Evolutionary conservation across 768 basidiomycete genomes (phyloP).

Genomic region (Royoungia palumana): DNA sequence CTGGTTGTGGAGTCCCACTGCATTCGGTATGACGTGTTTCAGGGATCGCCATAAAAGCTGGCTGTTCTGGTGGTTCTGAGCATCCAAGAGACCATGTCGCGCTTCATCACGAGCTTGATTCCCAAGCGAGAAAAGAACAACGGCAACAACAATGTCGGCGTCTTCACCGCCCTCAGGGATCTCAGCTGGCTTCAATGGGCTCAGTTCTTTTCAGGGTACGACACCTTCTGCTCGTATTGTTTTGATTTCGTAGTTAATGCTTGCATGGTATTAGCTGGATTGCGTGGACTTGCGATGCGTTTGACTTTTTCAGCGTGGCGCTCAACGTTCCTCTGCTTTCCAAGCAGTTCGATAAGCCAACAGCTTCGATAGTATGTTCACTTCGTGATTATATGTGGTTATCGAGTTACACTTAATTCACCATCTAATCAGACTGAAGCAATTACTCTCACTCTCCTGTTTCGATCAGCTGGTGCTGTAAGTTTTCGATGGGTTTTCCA

Average conservation of each 20-base stretch:
- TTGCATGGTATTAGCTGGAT: slow-evolving; percentile 51
- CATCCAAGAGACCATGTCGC: slow-evolving; percentile 13
- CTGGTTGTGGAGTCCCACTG: neutral
- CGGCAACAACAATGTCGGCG: slow-evolving; percentile 31
- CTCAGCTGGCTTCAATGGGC: slow-evolving; percentile 57
- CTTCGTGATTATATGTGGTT: neutral
- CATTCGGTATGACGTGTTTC: slow-evolving; percentile 4
- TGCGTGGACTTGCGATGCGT: slow-evolving; percentile 86
- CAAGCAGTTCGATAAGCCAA: slow-evolving; percentile 44
- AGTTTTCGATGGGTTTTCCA: slow-evolving; percentile 13
- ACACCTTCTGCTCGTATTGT: neutral
- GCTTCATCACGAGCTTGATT: slow-evolving; percentile 46
- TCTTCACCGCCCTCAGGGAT: slow-evolving; percentile 41
- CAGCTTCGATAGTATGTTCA: slow-evolving; percentile 43
- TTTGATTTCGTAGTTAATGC: neutral
- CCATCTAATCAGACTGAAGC: slow-evolving; percentile 53
- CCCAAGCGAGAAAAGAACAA: slow-evolving; percentile 45
- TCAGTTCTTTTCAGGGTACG: slow-evolving; percentile 55
- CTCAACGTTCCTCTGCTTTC: slow-evolving; percentile 50
- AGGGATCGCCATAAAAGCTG: slow-evolving; percentile 16
- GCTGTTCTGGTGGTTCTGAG: neutral
- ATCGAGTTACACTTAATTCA: neutral
- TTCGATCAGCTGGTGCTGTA: slow-evolving; percentile 76
- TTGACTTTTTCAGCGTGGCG: slow-evolving; percentile 83
- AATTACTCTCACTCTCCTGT: slow-evolving; percentile 88